These are phyloP conservation scores for Citropsis articulata DNA, from an alignment of 345 rosid genomes.

Conservation along the genomic window DNA sequence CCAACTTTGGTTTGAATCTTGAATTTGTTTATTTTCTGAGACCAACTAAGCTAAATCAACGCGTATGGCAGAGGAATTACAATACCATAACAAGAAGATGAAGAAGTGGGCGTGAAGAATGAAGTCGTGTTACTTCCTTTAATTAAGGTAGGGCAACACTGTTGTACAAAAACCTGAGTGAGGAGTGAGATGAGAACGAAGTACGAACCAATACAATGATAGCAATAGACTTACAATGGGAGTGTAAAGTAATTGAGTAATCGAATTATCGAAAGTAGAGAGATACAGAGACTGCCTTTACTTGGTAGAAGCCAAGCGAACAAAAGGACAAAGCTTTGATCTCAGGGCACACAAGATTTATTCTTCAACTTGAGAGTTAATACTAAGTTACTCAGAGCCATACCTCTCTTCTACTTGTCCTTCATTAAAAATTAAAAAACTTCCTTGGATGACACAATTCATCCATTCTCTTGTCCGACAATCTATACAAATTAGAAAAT, in stretches of 20 bases:
- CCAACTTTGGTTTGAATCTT: slow-evolving; percentile 85
- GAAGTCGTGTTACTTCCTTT: too few species aligned
- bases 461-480: background rate
- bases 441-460: background rate
- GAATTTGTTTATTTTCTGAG: slow-evolving; percentile 43
- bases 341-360: background rate
- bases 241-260: too few species aligned
- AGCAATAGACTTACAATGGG: background rate
- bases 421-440: background rate
- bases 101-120: too few species aligned
- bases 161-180: background rate
- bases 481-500: background rate
- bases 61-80: slow-evolving; percentile 61
- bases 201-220: too few species aligned
- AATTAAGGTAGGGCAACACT: slow-evolving; percentile 38
- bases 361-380: background rate
- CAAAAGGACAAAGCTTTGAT: background rate
- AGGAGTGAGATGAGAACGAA: too few species aligned
- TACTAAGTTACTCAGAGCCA: background rate
- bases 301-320: too few species aligned
- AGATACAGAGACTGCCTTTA: background rate
- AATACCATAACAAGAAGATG: slow-evolving; percentile 32
- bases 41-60: slow-evolving; percentile 37
- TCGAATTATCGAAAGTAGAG: too few species aligned
- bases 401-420: background rate